Conservation (phyloP, 2,329 filamentous ascomycete species). For the Talaromyces rugulosus region DNA sequence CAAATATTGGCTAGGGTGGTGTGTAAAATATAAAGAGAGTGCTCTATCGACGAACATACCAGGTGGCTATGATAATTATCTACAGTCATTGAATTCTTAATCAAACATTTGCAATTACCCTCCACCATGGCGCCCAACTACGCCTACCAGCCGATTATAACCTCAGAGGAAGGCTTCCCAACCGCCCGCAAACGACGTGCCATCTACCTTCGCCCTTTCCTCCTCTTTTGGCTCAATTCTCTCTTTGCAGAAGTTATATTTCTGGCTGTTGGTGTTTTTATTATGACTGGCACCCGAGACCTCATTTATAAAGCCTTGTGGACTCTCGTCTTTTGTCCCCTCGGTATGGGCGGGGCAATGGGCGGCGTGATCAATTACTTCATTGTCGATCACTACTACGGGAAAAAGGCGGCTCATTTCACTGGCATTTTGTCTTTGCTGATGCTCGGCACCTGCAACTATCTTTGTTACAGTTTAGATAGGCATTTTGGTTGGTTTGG, state of each 20-base stretch:
- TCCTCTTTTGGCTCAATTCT: background rate
- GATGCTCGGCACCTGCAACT: slow-evolving; percentile 14
- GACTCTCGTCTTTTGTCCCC: background rate
- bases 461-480: background rate
- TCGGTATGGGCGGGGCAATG: background rate
- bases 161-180: background rate
- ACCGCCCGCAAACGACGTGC: background rate
- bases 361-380: slow-evolving; percentile 10
- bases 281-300: background rate
- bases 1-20: too few relatives aligned
- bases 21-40: too few relatives aligned
- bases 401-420: slow-evolving; percentile 15
- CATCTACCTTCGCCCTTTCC: background rate
- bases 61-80: too few relatives aligned
- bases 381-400: slow-evolving; percentile 16
- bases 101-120: too few relatives aligned
- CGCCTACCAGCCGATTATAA: too few relatives aligned
- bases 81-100: too few relatives aligned
- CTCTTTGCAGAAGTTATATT: background rate
- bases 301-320: background rate
- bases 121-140: too few relatives aligned
- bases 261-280: background rate
- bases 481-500: background rate
- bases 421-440: slow-evolving; percentile 12
- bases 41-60: too few relatives aligned